A percentile compares a stretch with the other conserved stretches of the same genome.
Evolutionary conservation across 352 stramenopile genomes (phyloP).

Genomic region (Phytophthora fragariaefolia): DNA sequence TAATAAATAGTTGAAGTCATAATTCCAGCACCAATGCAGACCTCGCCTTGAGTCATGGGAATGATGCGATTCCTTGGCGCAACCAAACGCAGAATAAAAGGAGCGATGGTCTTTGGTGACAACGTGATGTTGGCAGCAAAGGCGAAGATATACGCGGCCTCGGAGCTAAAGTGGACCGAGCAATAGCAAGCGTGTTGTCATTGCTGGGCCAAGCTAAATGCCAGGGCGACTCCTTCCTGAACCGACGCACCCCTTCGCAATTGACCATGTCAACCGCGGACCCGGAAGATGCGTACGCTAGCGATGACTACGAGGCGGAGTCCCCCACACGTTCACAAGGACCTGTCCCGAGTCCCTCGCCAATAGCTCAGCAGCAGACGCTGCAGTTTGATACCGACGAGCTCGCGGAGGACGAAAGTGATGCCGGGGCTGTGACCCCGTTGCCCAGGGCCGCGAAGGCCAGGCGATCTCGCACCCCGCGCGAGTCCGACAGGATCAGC

Average conservation of each 20-base stretch:
- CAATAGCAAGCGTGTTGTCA: too few relatives aligned
- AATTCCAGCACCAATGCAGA: too few relatives aligned
- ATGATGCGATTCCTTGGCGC: too few relatives aligned
- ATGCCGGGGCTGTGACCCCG: constrained; percentile 23
- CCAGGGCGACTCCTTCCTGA: neutral
- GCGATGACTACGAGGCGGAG: constrained; percentile 44
- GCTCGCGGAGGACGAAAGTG: constrained; percentile 25
- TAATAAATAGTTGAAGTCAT: too few relatives aligned
- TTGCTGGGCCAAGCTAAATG: too few relatives aligned
- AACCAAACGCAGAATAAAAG: too few relatives aligned
- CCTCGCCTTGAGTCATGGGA: too few relatives aligned
- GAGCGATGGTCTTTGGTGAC: too few relatives aligned
- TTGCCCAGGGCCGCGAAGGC: constrained; percentile 8
- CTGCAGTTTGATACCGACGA: constrained; percentile 12
- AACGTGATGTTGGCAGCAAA: too few relatives aligned
- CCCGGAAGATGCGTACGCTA: constrained; percentile 32
- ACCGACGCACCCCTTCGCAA: constrained; percentile 9
- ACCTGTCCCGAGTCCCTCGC: neutral
- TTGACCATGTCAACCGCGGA: constrained; percentile 33
- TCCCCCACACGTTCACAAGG: constrained; percentile 23
- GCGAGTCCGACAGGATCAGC: constrained; percentile 12
- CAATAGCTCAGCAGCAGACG: constrained; percentile 2
- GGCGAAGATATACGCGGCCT: too few relatives aligned
- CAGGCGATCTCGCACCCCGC: constrained; percentile 13
- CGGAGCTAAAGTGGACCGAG: too few relatives aligned